Evolutionary conservation across 139 green algal genomes (phyloP), one percentile per base, ranked within the genome.

Genomic region (Axilococcus clingmanii): DNA sequence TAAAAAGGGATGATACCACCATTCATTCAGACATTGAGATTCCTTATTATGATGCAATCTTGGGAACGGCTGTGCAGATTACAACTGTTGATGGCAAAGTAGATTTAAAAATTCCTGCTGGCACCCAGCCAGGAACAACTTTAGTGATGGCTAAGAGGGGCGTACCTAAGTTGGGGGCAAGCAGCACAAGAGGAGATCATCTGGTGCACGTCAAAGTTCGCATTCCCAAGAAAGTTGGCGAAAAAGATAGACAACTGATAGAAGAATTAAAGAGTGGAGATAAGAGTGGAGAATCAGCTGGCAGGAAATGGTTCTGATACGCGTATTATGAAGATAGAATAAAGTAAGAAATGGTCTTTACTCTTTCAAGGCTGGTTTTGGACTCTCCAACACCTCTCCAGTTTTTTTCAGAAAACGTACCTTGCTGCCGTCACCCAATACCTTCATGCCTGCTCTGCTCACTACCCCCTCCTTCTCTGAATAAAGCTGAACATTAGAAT

Each of bases 81-180:
- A 33, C 64, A 31, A 48, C 53, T 8, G 52, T 98, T 19, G 91
- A 98, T 57, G 91, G 88, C 0, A 46, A 68, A 30, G 92, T 99
- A 37, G 92, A 99, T 61, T 72, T 99, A 11, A 96, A 94, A 65
- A 86, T 99, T 34, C 93, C 93, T 14, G 46, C 70, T 5, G 64
- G 56, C 42, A 96, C 88, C 7, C 92, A 99, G 76, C 93, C 93
- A 1, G 87, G 83, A 42, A 97, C 90, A 4, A 98, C 88, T 7
- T 69, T 99, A 57, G 74, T 98, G 19, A 98, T 99, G 93, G 69
- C 78, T 48, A 96, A 95, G 80, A 68, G 89, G 0, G 93, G 93
- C 1, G 92, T 97, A 34, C 90, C 90, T 1, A 68, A 75, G 22
- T 77, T 98, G 7, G 89, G 88, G 12, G 68, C 70, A n/a, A 27